Conservation (phyloP, 495 filamentous ascomycete species). For the Podospora tetraspora region DNA sequence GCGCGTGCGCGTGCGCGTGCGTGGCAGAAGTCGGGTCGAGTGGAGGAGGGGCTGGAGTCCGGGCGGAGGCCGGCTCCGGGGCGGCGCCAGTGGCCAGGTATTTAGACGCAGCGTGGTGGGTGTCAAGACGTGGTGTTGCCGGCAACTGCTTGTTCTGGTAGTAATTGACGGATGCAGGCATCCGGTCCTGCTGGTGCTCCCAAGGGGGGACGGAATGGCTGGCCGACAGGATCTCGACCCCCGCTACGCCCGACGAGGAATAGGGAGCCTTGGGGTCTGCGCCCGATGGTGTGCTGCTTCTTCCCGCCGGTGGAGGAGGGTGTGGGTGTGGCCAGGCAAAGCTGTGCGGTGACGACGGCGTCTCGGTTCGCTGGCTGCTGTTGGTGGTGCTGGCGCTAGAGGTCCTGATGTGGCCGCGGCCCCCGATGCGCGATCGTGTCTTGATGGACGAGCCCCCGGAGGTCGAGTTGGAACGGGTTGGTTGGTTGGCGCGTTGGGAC, state of each 20-base stretch:
- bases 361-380: conserved; percentile 26
- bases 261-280: neutral
- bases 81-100: conserved; percentile 26
- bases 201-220: conserved; percentile 15
- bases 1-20: too few relatives aligned
- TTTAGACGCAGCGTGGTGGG: conserved; percentile 24
- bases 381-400: conserved; percentile 31
- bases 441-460: conserved; percentile 20
- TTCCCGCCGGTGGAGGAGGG: conserved; percentile 5
- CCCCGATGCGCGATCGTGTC: conserved; percentile 28
- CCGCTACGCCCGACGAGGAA: neutral
- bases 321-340: conserved; percentile 17
- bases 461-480: conserved; percentile 34
- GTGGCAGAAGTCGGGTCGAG: conserved; percentile 5
- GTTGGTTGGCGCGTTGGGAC: conserved; percentile 18
- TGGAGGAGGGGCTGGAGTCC: conserved; percentile 21
- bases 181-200: conserved; percentile 24
- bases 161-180: conserved; percentile 24
- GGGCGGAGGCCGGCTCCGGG: conserved; percentile 27
- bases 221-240: conserved; percentile 6
- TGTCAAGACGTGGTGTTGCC: conserved; percentile 34
- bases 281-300: conserved; percentile 5
- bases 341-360: conserved; percentile 16
- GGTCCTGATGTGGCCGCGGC: conserved; percentile 25
- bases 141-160: conserved; percentile 36